These are phyloP conservation scores for Neurospora tetrasperma DNA, from an alignment of 495 filamentous ascomycete species.

Conservation along the genomic window DNA sequence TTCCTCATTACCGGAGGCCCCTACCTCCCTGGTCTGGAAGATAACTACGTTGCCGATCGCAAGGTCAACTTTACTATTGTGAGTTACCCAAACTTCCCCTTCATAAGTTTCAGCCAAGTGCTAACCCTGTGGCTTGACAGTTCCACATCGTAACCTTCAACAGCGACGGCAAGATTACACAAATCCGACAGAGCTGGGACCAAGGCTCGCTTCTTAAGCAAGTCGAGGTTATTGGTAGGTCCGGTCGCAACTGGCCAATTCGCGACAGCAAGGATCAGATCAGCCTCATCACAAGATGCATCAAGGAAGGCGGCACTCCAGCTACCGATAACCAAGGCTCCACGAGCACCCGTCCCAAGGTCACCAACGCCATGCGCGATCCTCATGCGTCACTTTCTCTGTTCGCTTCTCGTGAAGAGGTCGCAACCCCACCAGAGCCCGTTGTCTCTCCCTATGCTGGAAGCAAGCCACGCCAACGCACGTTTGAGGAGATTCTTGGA, in stretches of 20 bases:
- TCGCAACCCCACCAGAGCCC: slow-evolving; percentile 31
- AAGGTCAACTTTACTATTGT: slow-evolving; percentile 76
- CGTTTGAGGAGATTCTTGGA: slow-evolving; percentile 43
- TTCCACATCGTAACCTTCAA: slow-evolving; percentile 87
- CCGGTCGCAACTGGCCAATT: slow-evolving; percentile 88
- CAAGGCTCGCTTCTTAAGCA: slow-evolving; percentile 88
- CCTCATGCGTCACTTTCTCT: slow-evolving; percentile 71
- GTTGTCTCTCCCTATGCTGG: slow-evolving; percentile 45
- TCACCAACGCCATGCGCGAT: slow-evolving; percentile 43
- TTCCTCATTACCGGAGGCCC: slow-evolving; percentile 72
- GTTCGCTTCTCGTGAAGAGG: slow-evolving; percentile 53
- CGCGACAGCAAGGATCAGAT: slow-evolving; percentile 79
- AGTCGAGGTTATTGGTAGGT: slow-evolving; percentile 83
- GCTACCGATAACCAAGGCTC: slow-evolving; percentile 13
- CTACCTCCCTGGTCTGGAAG: slow-evolving; percentile 82
- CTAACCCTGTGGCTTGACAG: slow-evolving; percentile 39
- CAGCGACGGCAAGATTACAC: slow-evolving; percentile 59
- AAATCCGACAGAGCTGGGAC: slow-evolving; percentile 88
- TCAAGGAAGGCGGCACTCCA: slow-evolving; percentile 26
- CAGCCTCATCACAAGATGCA: slow-evolving; percentile 51
- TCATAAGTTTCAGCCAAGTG: slow-evolving; percentile 1
- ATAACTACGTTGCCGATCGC: slow-evolving; percentile 86
- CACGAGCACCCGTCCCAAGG: slow-evolving; percentile 34
- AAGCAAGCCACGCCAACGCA: slow-evolving; percentile 33
- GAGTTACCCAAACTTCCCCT: slow-evolving; percentile 24